Conservation (phyloP, 805 yeast species). For the Torulaspora delbrueckii region DNA sequence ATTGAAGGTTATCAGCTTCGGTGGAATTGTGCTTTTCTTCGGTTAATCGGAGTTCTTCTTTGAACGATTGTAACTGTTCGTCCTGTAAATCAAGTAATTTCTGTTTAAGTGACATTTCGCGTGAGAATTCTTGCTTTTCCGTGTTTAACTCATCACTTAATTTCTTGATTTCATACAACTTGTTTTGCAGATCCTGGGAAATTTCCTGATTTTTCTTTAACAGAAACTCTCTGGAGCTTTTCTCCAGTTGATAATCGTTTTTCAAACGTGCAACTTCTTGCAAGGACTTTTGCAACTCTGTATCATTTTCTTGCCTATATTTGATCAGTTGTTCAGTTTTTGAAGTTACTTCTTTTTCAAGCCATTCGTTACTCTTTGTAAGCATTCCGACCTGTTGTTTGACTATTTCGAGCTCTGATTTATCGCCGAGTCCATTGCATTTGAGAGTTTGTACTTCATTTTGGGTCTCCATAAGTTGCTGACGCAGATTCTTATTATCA, state of each 20-base stretch:
- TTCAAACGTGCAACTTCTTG: slow-evolving; percentile 20
- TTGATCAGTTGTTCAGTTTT: slow-evolving; percentile 10
- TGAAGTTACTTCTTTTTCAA: slow-evolving; percentile 12
- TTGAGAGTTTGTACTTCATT: slow-evolving; percentile 33
- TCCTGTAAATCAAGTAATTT: slow-evolving; percentile 49
- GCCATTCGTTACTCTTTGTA: slow-evolving; percentile 34
- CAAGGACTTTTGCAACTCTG: slow-evolving; percentile 62
- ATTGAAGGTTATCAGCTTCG: slow-evolving; percentile 35
- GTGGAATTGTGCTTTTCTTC: slow-evolving; percentile 46
- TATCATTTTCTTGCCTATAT: slow-evolving; percentile 36
- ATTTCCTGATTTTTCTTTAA: slow-evolving; percentile 36
- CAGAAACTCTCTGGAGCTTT: slow-evolving; percentile 31
- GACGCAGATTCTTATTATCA: slow-evolving; percentile 39
- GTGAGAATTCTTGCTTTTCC: slow-evolving; percentile 47
- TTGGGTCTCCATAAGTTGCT: slow-evolving; percentile 38
- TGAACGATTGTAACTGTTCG: slow-evolving; percentile 34
- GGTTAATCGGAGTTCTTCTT: slow-evolving; percentile 46
- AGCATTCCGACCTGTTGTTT: slow-evolving; percentile 35
- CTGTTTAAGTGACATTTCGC: slow-evolving; percentile 58
- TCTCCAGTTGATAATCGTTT: slow-evolving; percentile 31
- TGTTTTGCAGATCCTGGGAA: slow-evolving; percentile 39
- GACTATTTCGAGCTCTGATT: slow-evolving; percentile 37
- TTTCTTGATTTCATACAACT: slow-evolving; percentile 43
- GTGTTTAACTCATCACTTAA: slow-evolving; percentile 41
- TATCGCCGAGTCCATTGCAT: slow-evolving; percentile 28